Evolutionary conservation across 306 rosid species (phyloP), one percentile per base, ranked within the genome.

Genomic region (Fagus crenata): DNA sequence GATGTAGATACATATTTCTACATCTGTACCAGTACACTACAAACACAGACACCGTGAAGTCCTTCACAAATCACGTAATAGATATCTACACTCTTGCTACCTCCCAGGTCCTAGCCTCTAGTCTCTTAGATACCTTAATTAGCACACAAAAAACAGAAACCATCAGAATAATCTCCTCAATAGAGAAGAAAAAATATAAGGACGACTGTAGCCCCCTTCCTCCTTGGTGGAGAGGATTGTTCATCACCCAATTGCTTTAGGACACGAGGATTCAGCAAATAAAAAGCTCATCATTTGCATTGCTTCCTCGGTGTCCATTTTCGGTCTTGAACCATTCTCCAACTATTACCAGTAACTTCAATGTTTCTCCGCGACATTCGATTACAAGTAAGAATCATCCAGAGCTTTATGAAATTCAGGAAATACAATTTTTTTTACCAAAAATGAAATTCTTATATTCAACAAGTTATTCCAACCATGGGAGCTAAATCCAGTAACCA

Each of bases 221-320:
- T 81, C 71, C 93, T 91, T 82, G 74, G 83, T 77, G 90, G 85
- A 85, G 89, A 83, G 85, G 90, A 91, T 82, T 93, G 97, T 91
- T 93, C 98, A 84, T 84, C 97, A 83, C 82, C 96, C 96, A 59
- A 59, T 86, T 80, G 49, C 83, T 93, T 60, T 93, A 73, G 97
- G 98, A 90, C 96, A 85, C 51, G 46, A 84, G 83, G 89, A 81
- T 14, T 65, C 82, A 82, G 78, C 89, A 91, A 87, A 89, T 87
- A 82, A 79, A 79, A 40, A 64, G 58, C 94, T 91, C 89, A 35
- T 73, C 69, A 87, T 82, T 84, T 83, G 96, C 73, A 69, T 7
- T 54, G 64, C 43, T 75, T 83, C 89, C 84, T 73, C 69, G 33
- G 36, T n/a, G 87, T 86, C 98, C 97, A 85, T 53, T 58, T 46